Evolutionary conservation across 148 eudicot species (phyloP).

Genomic region (Chenopodium suecicum): DNA sequence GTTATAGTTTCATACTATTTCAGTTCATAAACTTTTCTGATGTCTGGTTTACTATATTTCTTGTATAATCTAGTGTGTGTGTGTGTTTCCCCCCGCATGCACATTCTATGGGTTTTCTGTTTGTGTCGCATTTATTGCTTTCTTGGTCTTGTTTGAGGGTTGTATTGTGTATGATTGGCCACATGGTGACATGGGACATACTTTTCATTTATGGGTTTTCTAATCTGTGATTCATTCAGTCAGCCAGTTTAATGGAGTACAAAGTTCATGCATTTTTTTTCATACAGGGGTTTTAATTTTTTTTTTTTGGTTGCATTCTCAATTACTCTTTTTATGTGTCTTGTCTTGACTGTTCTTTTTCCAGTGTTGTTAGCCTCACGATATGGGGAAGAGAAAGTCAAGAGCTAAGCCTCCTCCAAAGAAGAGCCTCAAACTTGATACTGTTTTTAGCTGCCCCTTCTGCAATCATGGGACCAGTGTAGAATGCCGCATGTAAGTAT

Average conservation of each 20-base stretch:
- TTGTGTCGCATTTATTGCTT: not conserved
- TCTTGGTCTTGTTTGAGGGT: not conserved
- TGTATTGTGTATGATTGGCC: not conserved
- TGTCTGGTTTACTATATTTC: not conserved
- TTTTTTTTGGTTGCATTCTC: not conserved
- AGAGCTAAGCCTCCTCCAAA: conserved; percentile 88
- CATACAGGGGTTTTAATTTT: too few relatives aligned
- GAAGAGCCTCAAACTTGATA: conserved; percentile 87
- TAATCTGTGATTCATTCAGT: not conserved
- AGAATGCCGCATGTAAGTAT: conserved; percentile 81
- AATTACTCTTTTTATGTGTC: not conserved
- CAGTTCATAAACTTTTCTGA: not conserved
- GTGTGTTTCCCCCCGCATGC: not conserved
- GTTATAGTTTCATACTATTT: too few relatives aligned
- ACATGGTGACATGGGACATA: not conserved
- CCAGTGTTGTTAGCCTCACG: not conserved
- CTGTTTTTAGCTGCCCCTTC: conserved; percentile 89
- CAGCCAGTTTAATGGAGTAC: not conserved
- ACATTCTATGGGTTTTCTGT: not conserved
- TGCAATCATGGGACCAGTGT: conserved; percentile 89
- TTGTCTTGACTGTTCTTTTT: conserved; percentile 1
- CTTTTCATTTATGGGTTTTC: not conserved
- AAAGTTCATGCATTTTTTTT: not conserved
- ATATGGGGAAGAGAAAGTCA: conserved; percentile 93
- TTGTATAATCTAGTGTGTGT: too few relatives aligned